These are phyloP conservation scores for Alternaria triticimaculans DNA, from an alignment of 2,329 filamentous ascomycete species.

Conservation along the genomic window DNA sequence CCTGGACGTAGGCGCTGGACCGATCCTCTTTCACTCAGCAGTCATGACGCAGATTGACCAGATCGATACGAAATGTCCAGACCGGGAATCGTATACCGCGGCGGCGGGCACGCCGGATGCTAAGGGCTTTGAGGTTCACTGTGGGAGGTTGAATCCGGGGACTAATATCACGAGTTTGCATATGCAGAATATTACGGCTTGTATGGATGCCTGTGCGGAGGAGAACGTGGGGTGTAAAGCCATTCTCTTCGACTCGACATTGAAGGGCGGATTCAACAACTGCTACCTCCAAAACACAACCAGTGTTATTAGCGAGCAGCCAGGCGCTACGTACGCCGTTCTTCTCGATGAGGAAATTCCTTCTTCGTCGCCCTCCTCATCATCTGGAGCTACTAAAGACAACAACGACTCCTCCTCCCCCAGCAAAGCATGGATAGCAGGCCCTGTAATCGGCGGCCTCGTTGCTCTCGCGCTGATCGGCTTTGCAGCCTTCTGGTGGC, in stretches of 20 bases:
- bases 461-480: conserved; percentile 22
- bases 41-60: conserved; percentile 32
- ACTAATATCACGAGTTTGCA: conserved; percentile 40
- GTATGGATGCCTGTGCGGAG: conserved; percentile 39
- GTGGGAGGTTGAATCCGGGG: conserved; percentile 36
- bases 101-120: conserved; percentile 7
- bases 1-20: neutral
- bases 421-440: conserved; percentile 39
- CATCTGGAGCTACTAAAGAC: neutral
- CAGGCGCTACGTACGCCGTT: conserved; percentile 29
- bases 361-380: conserved; percentile 4
- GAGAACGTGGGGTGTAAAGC: conserved; percentile 33
- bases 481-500: conserved; percentile 25
- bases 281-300: conserved; percentile 45
- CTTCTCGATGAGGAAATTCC: conserved; percentile 15
- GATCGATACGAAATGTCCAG: conserved; percentile 30
- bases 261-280: conserved; percentile 37
- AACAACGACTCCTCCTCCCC: neutral
- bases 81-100: conserved; percentile 15
- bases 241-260: conserved; percentile 33
- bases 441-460: conserved; percentile 33
- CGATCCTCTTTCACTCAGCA: conserved; percentile 28
- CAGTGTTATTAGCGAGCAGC: conserved; percentile 22
- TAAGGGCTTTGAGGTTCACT: conserved; percentile 38
- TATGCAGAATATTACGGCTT: conserved; percentile 34